Evolutionary conservation across 148 eudicot genomes (phyloP), one percentile per base, ranked within the genome.

Genomic region (Chenopodium quinoa): DNA sequence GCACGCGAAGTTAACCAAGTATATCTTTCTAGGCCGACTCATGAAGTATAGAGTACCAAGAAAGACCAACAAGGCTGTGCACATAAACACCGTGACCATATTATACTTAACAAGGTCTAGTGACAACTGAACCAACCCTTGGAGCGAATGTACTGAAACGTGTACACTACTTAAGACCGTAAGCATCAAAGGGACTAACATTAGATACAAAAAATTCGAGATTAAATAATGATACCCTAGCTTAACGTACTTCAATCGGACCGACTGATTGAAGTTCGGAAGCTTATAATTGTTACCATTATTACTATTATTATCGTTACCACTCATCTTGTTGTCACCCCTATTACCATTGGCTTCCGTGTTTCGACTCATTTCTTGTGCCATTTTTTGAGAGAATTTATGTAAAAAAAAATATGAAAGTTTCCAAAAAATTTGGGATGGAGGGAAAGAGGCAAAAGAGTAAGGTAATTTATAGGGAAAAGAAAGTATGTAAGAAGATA

Each of bases 221-320:
- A 87, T 85, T 65, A 87, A 78, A 37, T 87, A 87, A 23, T 87
- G 89, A 50, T 87, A 87, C 19, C 89, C 89, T 4, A 87, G 82
- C 66, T 87, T 87, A 9, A 87, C 89, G 52, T 87, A 87, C 83
- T 87, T 87, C 84, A 87, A 77, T 67, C 54, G 70, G 0, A 85
- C 87, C 10, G 87, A 87, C 4, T 66, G 80, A 73, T 85, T 83
- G 67, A 80, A 78, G 46, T 87, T 78, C 2, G 82, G 86, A 37
- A 80, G 82, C 25, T 72, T 77, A 50, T 48, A 37, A 37, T 37
- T 37, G 40, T n/a, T n/a, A n/a, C n/a, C n/a, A n/a, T n/a, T n/a
- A n/a, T n/a, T n/a, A n/a, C n/a, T 48, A 48, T 48, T 48, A 11
- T 48, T 48, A 9, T 48, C 13, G 13, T 48, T 47, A 47, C 40